These are phyloP conservation scores for Hymenoscyphus fraxineus DNA, from an alignment of 2,329 filamentous ascomycete species.

Conservation along the genomic window DNA sequence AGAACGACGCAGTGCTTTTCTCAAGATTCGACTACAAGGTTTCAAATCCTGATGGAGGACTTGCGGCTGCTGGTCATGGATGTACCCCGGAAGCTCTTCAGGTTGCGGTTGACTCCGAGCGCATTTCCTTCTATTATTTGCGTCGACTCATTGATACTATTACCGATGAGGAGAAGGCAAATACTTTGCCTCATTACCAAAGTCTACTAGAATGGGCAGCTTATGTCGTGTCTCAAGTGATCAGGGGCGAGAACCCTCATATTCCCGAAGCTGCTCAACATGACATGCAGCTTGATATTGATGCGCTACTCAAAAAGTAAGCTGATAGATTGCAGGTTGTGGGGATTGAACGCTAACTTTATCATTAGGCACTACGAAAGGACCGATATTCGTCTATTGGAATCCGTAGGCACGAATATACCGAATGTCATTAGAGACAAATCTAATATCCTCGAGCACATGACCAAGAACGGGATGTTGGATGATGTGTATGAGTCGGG, in stretches of 20 bases:
- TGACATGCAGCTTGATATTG: too few relatives aligned
- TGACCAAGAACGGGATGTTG: neutral
- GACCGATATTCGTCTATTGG: neutral
- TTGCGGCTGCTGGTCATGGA: conserved; percentile 12
- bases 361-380: too few relatives aligned
- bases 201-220: too few relatives aligned
- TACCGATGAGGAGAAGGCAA: neutral
- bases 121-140: conserved; percentile 18
- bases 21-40: conserved; percentile 17
- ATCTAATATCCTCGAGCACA: neutral
- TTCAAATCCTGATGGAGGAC: conserved; percentile 19
- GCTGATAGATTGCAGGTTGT: too few relatives aligned
- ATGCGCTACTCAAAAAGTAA: too few relatives aligned
- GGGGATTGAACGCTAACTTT: too few relatives aligned
- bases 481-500: neutral
- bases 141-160: conserved; percentile 6
- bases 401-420: neutral
- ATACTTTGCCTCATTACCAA: too few relatives aligned
- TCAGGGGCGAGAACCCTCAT: too few relatives aligned
- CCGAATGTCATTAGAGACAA: neutral
- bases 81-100: conserved; percentile 15
- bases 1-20: neutral
- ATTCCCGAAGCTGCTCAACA: too few relatives aligned
- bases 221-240: too few relatives aligned
- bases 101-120: conserved; percentile 15